Base-by-base conservation (phyloP, 2,329 filamentous ascomycete genomes). In the Graphium sp. region DNA sequence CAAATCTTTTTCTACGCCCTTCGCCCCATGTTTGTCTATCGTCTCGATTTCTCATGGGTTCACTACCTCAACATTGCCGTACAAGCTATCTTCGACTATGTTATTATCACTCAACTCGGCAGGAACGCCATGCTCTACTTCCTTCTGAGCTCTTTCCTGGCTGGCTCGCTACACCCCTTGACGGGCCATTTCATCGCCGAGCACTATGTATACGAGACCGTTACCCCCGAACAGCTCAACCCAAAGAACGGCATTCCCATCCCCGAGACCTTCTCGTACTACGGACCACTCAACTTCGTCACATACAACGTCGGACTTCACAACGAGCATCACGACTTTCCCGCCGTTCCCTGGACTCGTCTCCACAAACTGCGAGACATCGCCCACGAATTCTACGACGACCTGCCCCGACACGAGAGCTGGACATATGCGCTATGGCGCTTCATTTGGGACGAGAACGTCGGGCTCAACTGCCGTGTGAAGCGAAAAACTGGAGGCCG, bases 301-400 rank as follows among this genome's bases (percentile, higher is more conserved):
- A 93, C 85, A 1, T 98, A 95, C 63, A 98, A 98, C 43, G 89
- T 98, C 25, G 89, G 89, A 30, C 60, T 94, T 45, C 89, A 98
- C 61, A 98, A 98, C 49, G 89, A 98, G 61, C 89, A 98, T 55
- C 89, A 98, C 52, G 89, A 98, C 53, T 98, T 98, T 56, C 89
- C 89, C 8, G 89, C 89, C 26, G 71, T 98, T 26, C 87, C 89
- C 0, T 98, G 89, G 89, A 94, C 84, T 7, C 66, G 78, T 18
- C 65, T 98, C 22, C 79, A 75, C 31, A 64, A 63, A 45, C 60
- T 98, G 30, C 73, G 85, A 45, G 56, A 71, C 37, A 79, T 91
- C 32, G 89, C 89, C 2, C 66, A 66, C 38, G 89, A 95, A 53
- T 98, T 94, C 48, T 98, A 98, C 55, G 72, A 77, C 38, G 78